Evolutionary conservation across 371 early-diverging fungal genomes (phyloP).

Genomic region (Dichotomocladium elegans): DNA sequence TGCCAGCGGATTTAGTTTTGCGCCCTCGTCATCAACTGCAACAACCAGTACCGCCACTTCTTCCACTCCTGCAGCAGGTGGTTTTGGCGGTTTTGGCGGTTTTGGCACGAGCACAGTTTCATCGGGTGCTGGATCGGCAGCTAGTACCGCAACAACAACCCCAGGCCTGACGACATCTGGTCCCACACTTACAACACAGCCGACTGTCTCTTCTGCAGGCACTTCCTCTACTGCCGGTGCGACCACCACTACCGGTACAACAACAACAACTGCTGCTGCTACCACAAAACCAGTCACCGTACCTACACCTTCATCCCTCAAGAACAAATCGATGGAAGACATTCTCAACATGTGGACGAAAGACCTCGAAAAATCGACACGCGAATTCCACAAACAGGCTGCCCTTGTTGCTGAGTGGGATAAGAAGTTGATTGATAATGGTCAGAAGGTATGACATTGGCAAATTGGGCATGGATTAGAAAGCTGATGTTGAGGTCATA

Average conservation of each 20-base stretch:
- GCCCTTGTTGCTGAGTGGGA: slow-evolving; percentile 85
- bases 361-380: slow-evolving; percentile 74
- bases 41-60: slow-evolving; percentile 1
- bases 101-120: neutral
- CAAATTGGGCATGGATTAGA: neutral
- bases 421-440: slow-evolving; percentile 79
- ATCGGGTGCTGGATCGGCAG: slow-evolving; percentile 2
- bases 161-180: slow-evolving; percentile 11
- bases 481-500: neutral
- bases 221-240: slow-evolving; percentile 14
- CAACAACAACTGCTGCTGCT: slow-evolving; percentile 15
- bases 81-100: neutral
- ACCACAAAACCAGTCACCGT: slow-evolving; percentile 23
- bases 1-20: too few relatives aligned
- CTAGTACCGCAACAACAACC: slow-evolving; percentile 6
- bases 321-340: slow-evolving; percentile 85
- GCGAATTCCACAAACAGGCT: slow-evolving; percentile 85
- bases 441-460: slow-evolving; percentile 56
- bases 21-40: slow-evolving; percentile 2
- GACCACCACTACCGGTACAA: slow-evolving; percentile 17
- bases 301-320: slow-evolving; percentile 55
- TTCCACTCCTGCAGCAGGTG: neutral
- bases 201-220: slow-evolving; percentile 12
- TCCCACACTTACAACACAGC: slow-evolving; percentile 15
- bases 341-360: slow-evolving; percentile 83